These are phyloP conservation scores for Plectosphaerella cucumerina DNA, from an alignment of 2,329 filamentous ascomycete species.

Conservation along the genomic window DNA sequence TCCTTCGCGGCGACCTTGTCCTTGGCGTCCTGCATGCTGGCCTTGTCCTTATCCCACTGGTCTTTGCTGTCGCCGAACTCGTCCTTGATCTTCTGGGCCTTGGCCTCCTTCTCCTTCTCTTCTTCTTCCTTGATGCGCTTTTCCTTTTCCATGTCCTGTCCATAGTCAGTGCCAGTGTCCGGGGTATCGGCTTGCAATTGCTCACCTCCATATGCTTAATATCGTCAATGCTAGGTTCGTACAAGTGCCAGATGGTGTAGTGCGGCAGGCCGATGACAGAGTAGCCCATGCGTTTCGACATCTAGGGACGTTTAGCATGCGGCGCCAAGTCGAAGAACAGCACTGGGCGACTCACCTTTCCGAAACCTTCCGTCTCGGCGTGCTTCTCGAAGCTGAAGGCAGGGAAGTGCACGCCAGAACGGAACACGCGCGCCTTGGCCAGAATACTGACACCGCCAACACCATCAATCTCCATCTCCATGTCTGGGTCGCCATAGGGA, in stretches of 20 bases:
- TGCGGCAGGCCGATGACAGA: conserved; percentile 94
- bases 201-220: conserved; percentile 89
- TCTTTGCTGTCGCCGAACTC: conserved; percentile 71
- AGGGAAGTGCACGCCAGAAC: conserved; percentile 92
- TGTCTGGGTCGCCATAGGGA: conserved; percentile 94
- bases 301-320: conserved; percentile 47
- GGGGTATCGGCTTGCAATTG: neutral
- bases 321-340: conserved; percentile 7
- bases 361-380: conserved; percentile 96
- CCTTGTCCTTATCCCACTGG: conserved; percentile 90
- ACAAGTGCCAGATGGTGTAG: conserved; percentile 99
- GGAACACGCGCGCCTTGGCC: conserved; percentile 93
- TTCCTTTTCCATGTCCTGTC: conserved; percentile 87
- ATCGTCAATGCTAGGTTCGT: conserved; percentile 97
- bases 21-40: conserved; percentile 59
- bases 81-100: conserved; percentile 73
- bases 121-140: conserved; percentile 74
- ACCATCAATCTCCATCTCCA: conserved; percentile 99
- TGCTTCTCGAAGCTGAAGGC: conserved; percentile 99
- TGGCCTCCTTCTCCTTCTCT: conserved; percentile 68
- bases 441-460: conserved; percentile 97
- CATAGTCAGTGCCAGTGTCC: conserved; percentile 11
- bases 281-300: conserved; percentile 94
- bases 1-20: conserved; percentile 5
- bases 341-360: conserved; percentile 64